Conservation (phyloP, 208 protist genomes). For the Acanthamoeba triangularis region DNA sequence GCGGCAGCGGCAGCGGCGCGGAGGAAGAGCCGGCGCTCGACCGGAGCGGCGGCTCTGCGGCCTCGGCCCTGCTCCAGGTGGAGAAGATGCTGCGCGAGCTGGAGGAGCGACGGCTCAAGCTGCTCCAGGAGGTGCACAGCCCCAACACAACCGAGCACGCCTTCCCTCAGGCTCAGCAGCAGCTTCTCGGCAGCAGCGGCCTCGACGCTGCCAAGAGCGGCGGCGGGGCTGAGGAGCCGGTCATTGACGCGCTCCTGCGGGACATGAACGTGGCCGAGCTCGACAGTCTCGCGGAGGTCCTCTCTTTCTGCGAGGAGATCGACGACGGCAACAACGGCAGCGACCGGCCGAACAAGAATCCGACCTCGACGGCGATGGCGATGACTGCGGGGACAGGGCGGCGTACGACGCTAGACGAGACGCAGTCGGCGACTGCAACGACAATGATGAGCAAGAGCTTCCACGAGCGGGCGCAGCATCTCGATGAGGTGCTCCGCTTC, state of each 20-base stretch:
- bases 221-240: not conserved
- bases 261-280: not conserved
- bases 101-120: conserved; percentile 24
- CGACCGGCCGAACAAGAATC: too few relatives aligned
- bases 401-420: not conserved
- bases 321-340: not conserved
- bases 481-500: conserved; percentile 62
- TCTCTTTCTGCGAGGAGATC: conserved; percentile 13
- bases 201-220: not conserved
- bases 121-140: not conserved
- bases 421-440: not conserved
- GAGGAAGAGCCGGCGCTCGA: not conserved
- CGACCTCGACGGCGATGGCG: not conserved
- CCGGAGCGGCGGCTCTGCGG: not conserved
- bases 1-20: too few relatives aligned
- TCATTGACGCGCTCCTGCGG: not conserved
- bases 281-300: conserved; percentile 22
- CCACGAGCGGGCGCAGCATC: conserved; percentile 30
- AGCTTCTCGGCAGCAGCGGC: not conserved
- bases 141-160: not conserved
- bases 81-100: conserved; percentile 60
- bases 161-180: not conserved
- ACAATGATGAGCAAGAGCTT: not conserved
- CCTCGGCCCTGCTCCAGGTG: not conserved
- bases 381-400: not conserved